Base-by-base conservation (phyloP, 2,329 filamentous ascomycete genomes). In the Diplodia seriata region DNA sequence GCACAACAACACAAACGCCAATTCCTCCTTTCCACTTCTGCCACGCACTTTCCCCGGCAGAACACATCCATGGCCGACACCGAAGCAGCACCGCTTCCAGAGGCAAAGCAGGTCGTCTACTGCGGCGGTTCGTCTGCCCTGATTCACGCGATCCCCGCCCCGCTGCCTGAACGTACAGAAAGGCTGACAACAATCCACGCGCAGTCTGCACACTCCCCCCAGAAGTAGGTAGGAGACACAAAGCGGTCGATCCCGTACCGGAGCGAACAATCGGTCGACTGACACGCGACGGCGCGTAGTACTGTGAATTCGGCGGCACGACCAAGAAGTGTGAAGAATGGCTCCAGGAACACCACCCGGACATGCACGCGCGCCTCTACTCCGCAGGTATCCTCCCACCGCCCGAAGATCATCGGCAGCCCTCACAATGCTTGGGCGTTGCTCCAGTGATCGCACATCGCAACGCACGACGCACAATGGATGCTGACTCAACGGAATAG, bases 291-390 rank as follows among this genome's bases (percentile, higher is more conserved):
- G 9, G 15, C 7, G 23, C 43, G 53, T 82, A 98, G 95, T 99
- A 97, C 83, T 99, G 95, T 85, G 95, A 99, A 83, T 98, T 97
- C 81, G 95, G 95, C 76, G 94, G 94, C 72, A 98, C 94, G 49
- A 90, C 91, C 29, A 97, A 93, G 82, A 99, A 97, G 83, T 99
- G 95, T 83, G 91, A 94, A 80, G 94, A 98, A 79, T 99, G 95
- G 95, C 89, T 99, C 23, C 84, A 92, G 75, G 87, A 89, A 71
- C 86, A 89, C 72, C 86, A 97, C 74, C 87, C 89, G 3, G 84
- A 86, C 56, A 83, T 97, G 78, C 96, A 97, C 81, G 81, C 87
- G 70, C 84, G 84, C 74, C 86, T 99, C 80, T 97, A 97, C 86
- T 97, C 93, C 61, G 86, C 91, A 81, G 93, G 93, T 94, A 83